A percentile compares a stretch with the other conserved stretches of the same genome.
phyloP scores from a whole-genome alignment of 352 stramenopile species.

The Globisporangium polare region DNA sequence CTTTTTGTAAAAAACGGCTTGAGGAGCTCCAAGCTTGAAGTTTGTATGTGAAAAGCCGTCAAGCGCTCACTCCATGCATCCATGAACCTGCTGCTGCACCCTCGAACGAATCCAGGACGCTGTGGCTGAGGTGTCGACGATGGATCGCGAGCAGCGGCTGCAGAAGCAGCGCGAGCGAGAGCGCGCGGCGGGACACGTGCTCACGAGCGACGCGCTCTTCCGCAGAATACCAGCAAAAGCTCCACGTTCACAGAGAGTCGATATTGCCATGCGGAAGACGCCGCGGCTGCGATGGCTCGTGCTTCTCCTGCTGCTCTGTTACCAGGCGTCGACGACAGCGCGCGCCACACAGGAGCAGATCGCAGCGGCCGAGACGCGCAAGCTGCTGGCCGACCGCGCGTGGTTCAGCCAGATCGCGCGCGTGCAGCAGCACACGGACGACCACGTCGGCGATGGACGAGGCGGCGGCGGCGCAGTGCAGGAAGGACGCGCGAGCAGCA shows the following conservation, averaged over 20 bases:
- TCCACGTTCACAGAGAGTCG: background rate
- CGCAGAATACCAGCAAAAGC: background rate
- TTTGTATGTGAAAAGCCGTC: too few species aligned
- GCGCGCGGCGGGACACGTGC: too few species aligned
- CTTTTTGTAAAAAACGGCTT: too few species aligned
- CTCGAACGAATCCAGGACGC: too few species aligned
- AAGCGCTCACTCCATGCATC: too few species aligned
- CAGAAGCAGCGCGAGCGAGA: too few species aligned
- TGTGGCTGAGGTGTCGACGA: too few species aligned
- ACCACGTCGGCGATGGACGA: too few species aligned
- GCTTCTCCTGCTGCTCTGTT: slow-evolving; percentile 2
- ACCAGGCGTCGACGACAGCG: background rate
- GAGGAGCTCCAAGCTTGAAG: too few species aligned
- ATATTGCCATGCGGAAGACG: slow-evolving; percentile 7
- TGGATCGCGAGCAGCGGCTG: too few species aligned
- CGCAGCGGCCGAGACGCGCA: slow-evolving; percentile 13
- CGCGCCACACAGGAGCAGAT: slow-evolving; percentile 11
- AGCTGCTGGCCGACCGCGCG: slow-evolving; percentile 39
- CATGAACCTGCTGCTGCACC: too few species aligned
- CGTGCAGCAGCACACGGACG: slow-evolving; percentile 10
- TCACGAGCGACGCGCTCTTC: too few species aligned
- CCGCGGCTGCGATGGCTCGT: slow-evolving; percentile 14
- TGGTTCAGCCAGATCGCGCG: slow-evolving; percentile 48
- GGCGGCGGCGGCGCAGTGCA: background rate
- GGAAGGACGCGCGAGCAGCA: background rate